A percentile compares a stretch with the other conserved stretches of the same genome.
Evolutionary conservation across 352 stramenopile species (phyloP).

Genomic region (Globisporangium emineosum): DNA sequence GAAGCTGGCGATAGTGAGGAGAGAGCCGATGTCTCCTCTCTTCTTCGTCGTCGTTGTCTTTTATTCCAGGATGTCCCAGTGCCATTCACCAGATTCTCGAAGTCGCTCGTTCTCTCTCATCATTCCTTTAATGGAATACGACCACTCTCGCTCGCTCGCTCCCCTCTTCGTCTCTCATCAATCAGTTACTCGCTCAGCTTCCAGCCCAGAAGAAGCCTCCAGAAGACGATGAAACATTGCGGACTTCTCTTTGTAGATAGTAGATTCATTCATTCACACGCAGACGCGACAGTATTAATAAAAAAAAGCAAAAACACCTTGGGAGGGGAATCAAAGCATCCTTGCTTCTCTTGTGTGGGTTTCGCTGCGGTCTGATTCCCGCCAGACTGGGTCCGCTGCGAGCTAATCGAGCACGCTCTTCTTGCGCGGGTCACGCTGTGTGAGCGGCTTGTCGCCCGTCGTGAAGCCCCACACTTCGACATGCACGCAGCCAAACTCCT

Average conservation of each 20-base stretch:
- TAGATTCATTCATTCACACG: not conserved
- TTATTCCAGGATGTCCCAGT: not conserved
- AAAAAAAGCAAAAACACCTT: not conserved
- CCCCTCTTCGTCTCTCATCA: not conserved
- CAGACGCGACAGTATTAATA: constrained; percentile 1
- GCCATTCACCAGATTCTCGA: not conserved
- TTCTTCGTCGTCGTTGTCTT: not conserved
- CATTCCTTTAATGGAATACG: not conserved
- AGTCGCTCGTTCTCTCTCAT: not conserved
- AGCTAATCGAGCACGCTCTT: constrained; percentile 72
- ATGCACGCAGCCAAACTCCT: constrained; percentile 79
- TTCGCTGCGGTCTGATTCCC: not conserved
- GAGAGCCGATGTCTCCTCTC: not conserved
- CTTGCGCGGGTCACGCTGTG: constrained; percentile 32
- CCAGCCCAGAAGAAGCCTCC: not conserved
- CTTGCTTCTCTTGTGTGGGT: not conserved
- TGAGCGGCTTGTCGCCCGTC: constrained; percentile 44
- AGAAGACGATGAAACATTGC: not conserved
- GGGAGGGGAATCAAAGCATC: not conserved
- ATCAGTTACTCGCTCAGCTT: too few species aligned
- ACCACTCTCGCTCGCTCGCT: not conserved
- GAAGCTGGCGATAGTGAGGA: not conserved
- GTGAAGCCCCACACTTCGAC: constrained; percentile 88
- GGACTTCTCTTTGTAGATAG: not conserved
- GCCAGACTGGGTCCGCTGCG: not conserved